Conservation (phyloP, 345 rosid species). For the Eucalyptus cloeziana region DNA sequence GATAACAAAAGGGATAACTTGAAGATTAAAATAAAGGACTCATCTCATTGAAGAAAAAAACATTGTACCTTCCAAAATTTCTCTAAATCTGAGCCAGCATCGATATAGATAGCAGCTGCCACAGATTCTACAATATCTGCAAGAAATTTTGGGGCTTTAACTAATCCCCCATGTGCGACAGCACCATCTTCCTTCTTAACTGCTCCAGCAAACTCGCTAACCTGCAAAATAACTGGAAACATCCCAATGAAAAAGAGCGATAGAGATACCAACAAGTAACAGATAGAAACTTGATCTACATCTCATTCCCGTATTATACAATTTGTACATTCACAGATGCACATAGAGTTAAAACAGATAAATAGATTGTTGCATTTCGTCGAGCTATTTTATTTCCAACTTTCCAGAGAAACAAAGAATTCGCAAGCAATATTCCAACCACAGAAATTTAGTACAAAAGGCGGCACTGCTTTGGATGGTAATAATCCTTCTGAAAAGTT, state of each 20-base stretch:
- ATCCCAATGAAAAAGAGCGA: background rate
- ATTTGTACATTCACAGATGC: background rate
- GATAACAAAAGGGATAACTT: background rate
- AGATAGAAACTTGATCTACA: background rate
- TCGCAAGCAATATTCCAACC: background rate
- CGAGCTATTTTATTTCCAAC: background rate
- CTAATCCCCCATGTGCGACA: conserved; percentile 37
- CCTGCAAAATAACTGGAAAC: conserved; percentile 9
- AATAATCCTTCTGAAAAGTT: background rate
- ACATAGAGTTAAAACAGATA: background rate
- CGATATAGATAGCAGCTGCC: conserved; percentile 63
- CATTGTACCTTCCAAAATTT: conserved; percentile 57
- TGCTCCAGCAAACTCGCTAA: conserved; percentile 40
- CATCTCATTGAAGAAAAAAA: background rate
- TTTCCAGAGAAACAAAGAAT: background rate
- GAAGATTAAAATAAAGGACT: background rate
- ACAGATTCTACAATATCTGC: conserved; percentile 72
- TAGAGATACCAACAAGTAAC: background rate
- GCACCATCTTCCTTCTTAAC: conserved; percentile 35
- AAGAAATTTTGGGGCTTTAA: conserved; percentile 76
- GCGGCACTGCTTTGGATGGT: background rate
- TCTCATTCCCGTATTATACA: background rate
- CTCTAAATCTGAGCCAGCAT: conserved; percentile 35
- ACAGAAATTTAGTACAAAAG: background rate
- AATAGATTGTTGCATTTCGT: background rate